These are phyloP conservation scores for Cucurbita argyrosperma DNA, from an alignment of 306 rosid species.

Conservation along the genomic window DNA sequence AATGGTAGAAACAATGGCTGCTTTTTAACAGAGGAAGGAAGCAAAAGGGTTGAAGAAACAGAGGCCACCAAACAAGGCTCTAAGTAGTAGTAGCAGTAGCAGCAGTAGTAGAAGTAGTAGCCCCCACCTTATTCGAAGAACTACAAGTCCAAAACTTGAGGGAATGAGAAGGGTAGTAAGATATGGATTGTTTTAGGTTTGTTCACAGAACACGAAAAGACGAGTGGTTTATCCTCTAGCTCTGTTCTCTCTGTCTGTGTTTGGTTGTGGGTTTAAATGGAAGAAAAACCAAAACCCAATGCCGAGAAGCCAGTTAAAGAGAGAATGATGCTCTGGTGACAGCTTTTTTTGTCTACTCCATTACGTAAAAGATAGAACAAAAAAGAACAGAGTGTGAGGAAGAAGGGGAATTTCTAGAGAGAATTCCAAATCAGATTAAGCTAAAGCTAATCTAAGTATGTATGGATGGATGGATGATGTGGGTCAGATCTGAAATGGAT, in stretches of 20 bases:
- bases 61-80: neutral
- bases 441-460: no score
- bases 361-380: neutral
- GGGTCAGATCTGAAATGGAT: conserved; percentile 1
- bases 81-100: neutral
- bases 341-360: neutral
- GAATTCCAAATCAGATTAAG: neutral
- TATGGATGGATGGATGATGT: neutral
- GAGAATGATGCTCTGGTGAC: conserved; percentile 2
- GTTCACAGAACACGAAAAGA: neutral
- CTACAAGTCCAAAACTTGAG: conserved; percentile 2
- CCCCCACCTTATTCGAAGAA: neutral
- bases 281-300: neutral
- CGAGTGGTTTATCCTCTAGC: neutral
- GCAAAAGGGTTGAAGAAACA: neutral
- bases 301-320: neutral
- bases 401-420: neutral
- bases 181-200: conserved; percentile 1
- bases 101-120: neutral
- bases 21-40: neutral
- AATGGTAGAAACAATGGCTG: neutral
- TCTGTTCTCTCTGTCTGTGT: no score
- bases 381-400: neutral
- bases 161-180: neutral
- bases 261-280: neutral